Evolutionary conservation across 2,329 filamentous ascomycete species (phyloP).

Genomic region (Sclerotinia nivalis): DNA sequence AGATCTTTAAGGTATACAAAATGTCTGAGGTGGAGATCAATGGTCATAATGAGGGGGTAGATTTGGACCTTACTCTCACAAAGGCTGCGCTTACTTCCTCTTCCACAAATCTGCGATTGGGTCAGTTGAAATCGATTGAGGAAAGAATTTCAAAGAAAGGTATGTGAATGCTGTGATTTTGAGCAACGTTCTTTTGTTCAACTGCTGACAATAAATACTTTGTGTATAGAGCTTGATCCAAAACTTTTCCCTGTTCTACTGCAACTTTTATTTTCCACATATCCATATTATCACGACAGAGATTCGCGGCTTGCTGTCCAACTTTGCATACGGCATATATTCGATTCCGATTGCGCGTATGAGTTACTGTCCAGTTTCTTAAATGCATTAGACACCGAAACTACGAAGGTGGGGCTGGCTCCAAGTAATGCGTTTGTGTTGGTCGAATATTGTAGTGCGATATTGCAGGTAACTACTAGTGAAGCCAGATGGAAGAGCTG

Average conservation of each 20-base stretch:
- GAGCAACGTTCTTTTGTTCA: conserved; percentile 32
- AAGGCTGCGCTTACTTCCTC: conserved; percentile 59
- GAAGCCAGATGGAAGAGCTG: conserved; percentile 64
- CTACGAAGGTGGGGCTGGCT: conserved; percentile 74
- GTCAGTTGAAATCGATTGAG: conserved; percentile 56
- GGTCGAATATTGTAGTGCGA: conserved; percentile 81
- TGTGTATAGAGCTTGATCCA: conserved; percentile 41
- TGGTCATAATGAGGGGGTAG: conserved; percentile 45
- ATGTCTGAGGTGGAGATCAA: conserved; percentile 54
- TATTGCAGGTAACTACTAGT: conserved; percentile 70
- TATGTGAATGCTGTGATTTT: conserved; percentile 37
- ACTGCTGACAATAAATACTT: neutral
- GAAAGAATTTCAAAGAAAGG: conserved; percentile 58
- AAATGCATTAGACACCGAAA: conserved; percentile 67
- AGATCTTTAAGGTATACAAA: conserved; percentile 41
- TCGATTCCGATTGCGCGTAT: conserved; percentile 57
- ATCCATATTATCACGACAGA: conserved; percentile 84
- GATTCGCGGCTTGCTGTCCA: conserved; percentile 81
- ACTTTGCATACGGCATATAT: conserved; percentile 70
- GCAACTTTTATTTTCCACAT: conserved; percentile 79
- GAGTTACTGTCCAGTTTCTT: conserved; percentile 65
- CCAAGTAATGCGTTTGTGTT: conserved; percentile 82
- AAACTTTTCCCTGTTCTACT: conserved; percentile 57
- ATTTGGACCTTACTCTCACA: conserved; percentile 55
- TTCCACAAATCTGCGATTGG: conserved; percentile 58